Conservation (phyloP, 2,329 filamentous ascomycete genomes). For the Coniochaeta hoffmannii region DNA sequence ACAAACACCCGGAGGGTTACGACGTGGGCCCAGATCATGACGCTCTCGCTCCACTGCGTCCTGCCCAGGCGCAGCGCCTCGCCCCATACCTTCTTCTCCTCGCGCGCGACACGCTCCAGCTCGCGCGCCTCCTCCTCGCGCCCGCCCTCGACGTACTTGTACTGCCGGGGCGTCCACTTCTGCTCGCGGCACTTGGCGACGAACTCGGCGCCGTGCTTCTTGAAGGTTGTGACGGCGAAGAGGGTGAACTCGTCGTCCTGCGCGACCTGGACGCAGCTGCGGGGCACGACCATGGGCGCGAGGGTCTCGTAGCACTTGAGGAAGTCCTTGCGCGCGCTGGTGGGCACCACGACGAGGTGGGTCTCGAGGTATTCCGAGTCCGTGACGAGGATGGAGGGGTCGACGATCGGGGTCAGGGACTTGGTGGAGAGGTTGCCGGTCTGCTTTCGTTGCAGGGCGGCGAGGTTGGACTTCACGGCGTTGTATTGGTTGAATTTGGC, state of each 20-base stretch:
- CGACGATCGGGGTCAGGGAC: conserved; percentile 82
- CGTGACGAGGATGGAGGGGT: conserved; percentile 71
- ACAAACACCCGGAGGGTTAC: conserved; percentile 90
- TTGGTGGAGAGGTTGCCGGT: conserved; percentile 92
- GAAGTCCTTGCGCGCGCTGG: conserved; percentile 76
- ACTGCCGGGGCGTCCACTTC: conserved; percentile 92
- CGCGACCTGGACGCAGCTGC: conserved; percentile 72
- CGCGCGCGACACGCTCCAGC: conserved; percentile 70
- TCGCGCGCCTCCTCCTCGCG: conserved; percentile 85
- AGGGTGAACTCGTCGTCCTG: conserved; percentile 86
- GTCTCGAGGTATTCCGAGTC: conserved; percentile 97
- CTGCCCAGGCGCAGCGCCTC: conserved; percentile 81
- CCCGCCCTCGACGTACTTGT: conserved; percentile 85
- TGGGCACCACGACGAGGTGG: conserved; percentile 84
- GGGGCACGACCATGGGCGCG: conserved; percentile 85
- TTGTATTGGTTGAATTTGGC: conserved; percentile 93
- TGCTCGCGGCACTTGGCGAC: conserved; percentile 86
- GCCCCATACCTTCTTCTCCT: conserved; percentile 88
- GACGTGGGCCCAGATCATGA: conserved; percentile 94
- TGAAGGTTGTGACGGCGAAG: conserved; percentile 86
- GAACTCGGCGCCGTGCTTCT: conserved; percentile 83
- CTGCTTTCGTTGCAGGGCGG: conserved; percentile 76
- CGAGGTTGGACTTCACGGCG: conserved; percentile 76
- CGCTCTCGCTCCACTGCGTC: conserved; percentile 91
- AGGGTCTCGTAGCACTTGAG: conserved; percentile 83